Evolutionary conservation across 2,329 filamentous ascomycete species (phyloP).

Genomic region (Fusarium papillatum): DNA sequence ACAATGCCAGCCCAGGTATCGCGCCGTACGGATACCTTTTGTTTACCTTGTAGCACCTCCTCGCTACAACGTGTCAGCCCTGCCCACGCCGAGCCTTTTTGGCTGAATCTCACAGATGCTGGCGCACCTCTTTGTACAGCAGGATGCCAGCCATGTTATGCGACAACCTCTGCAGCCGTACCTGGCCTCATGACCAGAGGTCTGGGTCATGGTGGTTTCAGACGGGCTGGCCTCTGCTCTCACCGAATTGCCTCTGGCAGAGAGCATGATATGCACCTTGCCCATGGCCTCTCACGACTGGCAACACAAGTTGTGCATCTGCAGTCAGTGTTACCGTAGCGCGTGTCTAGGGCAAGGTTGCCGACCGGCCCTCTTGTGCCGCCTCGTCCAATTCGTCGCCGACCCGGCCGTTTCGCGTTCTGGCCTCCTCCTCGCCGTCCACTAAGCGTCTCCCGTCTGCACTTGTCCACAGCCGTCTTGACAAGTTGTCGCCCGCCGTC

Average conservation of each 20-base stretch:
- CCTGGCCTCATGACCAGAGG: slow-evolving; percentile 24
- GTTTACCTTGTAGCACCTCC: neutral
- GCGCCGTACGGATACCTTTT: neutral
- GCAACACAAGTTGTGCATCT: slow-evolving; percentile 35
- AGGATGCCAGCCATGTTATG: slow-evolving; percentile 25
- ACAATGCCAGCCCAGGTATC: neutral
- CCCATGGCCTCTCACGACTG: slow-evolving; percentile 28
- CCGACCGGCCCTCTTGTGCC: slow-evolving; percentile 29
- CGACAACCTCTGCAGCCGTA: slow-evolving; percentile 26
- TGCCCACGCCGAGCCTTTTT: slow-evolving; percentile 19
- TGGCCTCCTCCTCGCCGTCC: slow-evolving; percentile 26
- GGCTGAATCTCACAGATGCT: slow-evolving; percentile 7
- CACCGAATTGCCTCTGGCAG: slow-evolving; percentile 14
- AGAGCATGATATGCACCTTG: slow-evolving; percentile 30
- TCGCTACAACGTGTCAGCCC: slow-evolving; percentile 21
- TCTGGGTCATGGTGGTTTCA: slow-evolving; percentile 24
- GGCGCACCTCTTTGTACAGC: slow-evolving; percentile 11
- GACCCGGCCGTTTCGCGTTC: slow-evolving; percentile 32
- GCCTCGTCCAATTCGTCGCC: slow-evolving; percentile 27
- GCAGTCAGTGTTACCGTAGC: slow-evolving; percentile 36
- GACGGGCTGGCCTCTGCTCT: slow-evolving; percentile 11
- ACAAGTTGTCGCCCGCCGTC: slow-evolving; percentile 40
- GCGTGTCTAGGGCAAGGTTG: slow-evolving; percentile 35
- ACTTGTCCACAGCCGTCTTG: slow-evolving; percentile 39
- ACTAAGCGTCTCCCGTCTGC: slow-evolving; percentile 23